These are phyloP conservation scores for Coemansia sp. DNA, from an alignment of 192 early-diverging fungal species.

Conservation along the genomic window DNA sequence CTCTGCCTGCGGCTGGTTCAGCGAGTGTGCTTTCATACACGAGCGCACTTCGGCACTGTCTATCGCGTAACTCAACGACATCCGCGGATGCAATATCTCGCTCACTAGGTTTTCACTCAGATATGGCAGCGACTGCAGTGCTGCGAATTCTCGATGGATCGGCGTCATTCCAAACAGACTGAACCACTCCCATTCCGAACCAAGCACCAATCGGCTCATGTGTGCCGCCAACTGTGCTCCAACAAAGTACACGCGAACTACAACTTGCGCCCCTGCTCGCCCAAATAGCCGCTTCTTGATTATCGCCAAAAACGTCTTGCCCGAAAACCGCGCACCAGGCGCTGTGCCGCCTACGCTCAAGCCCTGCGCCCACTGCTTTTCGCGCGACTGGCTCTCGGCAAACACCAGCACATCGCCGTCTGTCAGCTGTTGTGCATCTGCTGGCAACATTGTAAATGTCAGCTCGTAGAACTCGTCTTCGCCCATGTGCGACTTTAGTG, in stretches of 20 bases:
- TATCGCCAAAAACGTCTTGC: slow-evolving; percentile 42
- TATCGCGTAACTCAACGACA: slow-evolving; percentile 19
- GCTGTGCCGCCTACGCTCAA: not conserved
- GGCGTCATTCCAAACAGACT: slow-evolving; percentile 70
- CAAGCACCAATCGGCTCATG: slow-evolving; percentile 30
- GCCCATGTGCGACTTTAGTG: slow-evolving; percentile 58
- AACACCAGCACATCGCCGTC: slow-evolving; percentile 69
- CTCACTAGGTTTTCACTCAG: slow-evolving; percentile 58
- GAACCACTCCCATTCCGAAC: slow-evolving; percentile 46
- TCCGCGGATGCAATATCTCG: slow-evolving; percentile 65
- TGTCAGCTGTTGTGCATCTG: slow-evolving; percentile 45
- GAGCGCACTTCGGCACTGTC: slow-evolving; percentile 36
- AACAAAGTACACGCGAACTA: slow-evolving; percentile 32
- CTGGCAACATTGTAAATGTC: slow-evolving; percentile 53
- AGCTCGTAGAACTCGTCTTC: slow-evolving; percentile 78
- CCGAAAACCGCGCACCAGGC: slow-evolving; percentile 10
- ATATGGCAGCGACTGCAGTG: slow-evolving; percentile 64
- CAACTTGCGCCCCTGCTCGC: slow-evolving; percentile 22
- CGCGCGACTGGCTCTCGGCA: slow-evolving; percentile 32
- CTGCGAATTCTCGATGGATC: slow-evolving; percentile 77
- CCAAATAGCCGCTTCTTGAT: slow-evolving; percentile 34
- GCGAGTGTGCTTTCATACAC: slow-evolving; percentile 63
- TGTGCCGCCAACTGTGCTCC: slow-evolving; percentile 17
- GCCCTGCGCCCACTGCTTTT: slow-evolving; percentile 27
- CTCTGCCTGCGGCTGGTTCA: slow-evolving; percentile 91